phyloP scores from a whole-genome alignment of 192 early-diverging fungal species.

The Irineochytrium annulatum region DNA sequence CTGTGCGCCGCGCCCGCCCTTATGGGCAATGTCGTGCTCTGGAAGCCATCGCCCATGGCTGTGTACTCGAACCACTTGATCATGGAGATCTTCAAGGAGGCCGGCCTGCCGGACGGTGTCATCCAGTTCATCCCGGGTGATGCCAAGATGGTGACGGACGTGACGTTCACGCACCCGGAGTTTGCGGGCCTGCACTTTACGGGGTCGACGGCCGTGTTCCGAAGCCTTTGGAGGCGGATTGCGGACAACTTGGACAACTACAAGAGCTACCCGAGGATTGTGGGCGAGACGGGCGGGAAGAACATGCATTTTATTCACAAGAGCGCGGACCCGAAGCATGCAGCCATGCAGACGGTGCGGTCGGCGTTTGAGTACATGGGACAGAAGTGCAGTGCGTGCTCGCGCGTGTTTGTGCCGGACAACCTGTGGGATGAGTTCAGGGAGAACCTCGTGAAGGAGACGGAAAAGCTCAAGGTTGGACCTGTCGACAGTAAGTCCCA shows the following conservation, averaged over 20 bases:
- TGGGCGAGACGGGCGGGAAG: slow-evolving; percentile 99
- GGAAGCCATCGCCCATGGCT: slow-evolving; percentile 91
- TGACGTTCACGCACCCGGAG: slow-evolving; percentile 78
- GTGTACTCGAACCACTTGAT: slow-evolving; percentile 89
- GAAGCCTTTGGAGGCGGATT: slow-evolving; percentile 87
- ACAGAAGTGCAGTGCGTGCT: slow-evolving; percentile 97
- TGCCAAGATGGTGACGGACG: slow-evolving; percentile 72
- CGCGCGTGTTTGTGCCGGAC: slow-evolving; percentile 82
- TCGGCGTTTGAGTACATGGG: slow-evolving; percentile 95
- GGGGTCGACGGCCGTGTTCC: slow-evolving; percentile 89
- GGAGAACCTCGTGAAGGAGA: slow-evolving; percentile 57
- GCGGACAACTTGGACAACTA: slow-evolving; percentile 87
- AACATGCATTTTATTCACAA: slow-evolving; percentile 96
- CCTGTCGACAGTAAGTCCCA: slow-evolving; percentile 58
- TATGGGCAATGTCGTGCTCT: slow-evolving; percentile 97
- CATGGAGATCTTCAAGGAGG: slow-evolving; percentile 86
- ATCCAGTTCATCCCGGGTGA: slow-evolving; percentile 96
- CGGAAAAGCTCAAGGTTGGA: slow-evolving; percentile 78
- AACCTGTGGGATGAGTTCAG: slow-evolving; percentile 75
- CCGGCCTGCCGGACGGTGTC: slow-evolving; percentile 93
- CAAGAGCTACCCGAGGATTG: slow-evolving; percentile 91
- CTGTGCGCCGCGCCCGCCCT: slow-evolving; percentile 86
- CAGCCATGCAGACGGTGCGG: slow-evolving; percentile 86
- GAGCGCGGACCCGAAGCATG: slow-evolving; percentile 67
- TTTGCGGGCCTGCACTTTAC: slow-evolving; percentile 97